Evolutionary conservation across 2,329 filamentous ascomycete genomes (phyloP), one percentile per base, ranked within the genome.

Genomic region (Ascochyta rabiei): DNA sequence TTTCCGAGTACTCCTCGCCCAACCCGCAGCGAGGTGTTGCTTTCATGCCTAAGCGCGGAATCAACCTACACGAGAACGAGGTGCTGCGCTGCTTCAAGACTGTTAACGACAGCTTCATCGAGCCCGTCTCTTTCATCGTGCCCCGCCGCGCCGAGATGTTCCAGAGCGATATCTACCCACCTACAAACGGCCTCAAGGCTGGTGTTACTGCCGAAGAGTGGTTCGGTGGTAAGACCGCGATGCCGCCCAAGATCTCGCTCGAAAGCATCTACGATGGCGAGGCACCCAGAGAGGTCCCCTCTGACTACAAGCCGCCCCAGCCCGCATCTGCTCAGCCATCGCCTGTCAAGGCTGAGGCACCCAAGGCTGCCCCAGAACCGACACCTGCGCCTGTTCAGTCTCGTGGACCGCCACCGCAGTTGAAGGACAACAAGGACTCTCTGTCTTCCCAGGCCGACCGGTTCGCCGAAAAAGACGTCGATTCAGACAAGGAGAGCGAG

Each of bases 71-170:
- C 76, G 95, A 98, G 64, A 98, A 98, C 74, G 95, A 99, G 75
- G 69, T 74, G 48, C 93, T 96, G 83, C 88, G 93, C 64, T 93
- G 89, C 38, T 99, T 90, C 86, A 99, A 99, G 84, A 98, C 95
- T 0, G 90, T 98, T 75, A 96, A 93, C 76, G 95, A 99, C 74
- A 76, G 81, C 41, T 96, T 96, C 79, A 91, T 99, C 67, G 95
- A 99, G 78, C 95, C 95, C 35, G 90, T 99, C 71, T 96, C 95
- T 2, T 99, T 99, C 80, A 96, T 96, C 49, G 95, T 98, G 2
- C 95, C 95, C 43, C 87, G 95, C 60, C 87, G 95, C 60, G 91
- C 95, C 50, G 92, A 97, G 77, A 91, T 89, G 46, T 97, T 97
- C 86, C 93, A 98, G 79, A 91, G 92, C 57, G 95, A 99, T 72